phyloP scores from a whole-genome alignment of 805 yeast species.

The Teunomyces barrocoloradensis region DNA sequence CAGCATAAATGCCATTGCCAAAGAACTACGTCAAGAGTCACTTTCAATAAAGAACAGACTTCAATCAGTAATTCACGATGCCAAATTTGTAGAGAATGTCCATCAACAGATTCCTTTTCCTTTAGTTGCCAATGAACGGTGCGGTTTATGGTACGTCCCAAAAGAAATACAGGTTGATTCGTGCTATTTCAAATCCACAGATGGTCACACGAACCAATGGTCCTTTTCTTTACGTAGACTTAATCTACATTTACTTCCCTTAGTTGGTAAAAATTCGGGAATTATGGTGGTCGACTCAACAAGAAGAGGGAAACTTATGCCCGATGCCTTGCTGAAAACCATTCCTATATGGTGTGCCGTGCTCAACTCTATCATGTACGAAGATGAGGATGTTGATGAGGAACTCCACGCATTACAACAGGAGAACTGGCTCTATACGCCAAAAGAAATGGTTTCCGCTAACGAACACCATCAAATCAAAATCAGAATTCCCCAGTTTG shows the following conservation, averaged over 20 bases:
- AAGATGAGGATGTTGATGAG: conserved; percentile 11
- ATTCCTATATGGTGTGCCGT: conserved; percentile 92
- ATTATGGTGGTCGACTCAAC: conserved; percentile 77
- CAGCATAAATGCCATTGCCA: conserved; percentile 16
- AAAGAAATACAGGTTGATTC: conserved; percentile 42
- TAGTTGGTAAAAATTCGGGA: conserved; percentile 45
- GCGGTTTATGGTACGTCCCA: conserved; percentile 82
- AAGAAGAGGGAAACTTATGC: conserved; percentile 77
- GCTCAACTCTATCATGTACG: conserved; percentile 53
- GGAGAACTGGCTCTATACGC: conserved; percentile 44
- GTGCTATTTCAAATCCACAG: conserved; percentile 85
- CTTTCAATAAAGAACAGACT: conserved; percentile 58
- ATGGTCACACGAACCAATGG: conserved; percentile 87
- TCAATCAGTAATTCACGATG: conserved; percentile 69
- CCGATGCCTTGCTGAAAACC: conserved; percentile 85
- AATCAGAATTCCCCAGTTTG: conserved; percentile 47
- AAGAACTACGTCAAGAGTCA: conserved; percentile 48
- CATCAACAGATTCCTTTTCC: conserved; percentile 30
- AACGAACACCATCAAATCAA: conserved; percentile 57
- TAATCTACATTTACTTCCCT: conserved; percentile 65
- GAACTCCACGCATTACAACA: conserved; percentile 2
- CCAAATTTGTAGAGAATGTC: conserved; percentile 43
- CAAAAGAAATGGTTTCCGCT: conserved; percentile 51
- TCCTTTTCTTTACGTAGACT: conserved; percentile 68
- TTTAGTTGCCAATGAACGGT: conserved; percentile 72